Evolutionary conservation across 352 stramenopile species (phyloP).

Genomic region (Globisporangium perplexum): DNA sequence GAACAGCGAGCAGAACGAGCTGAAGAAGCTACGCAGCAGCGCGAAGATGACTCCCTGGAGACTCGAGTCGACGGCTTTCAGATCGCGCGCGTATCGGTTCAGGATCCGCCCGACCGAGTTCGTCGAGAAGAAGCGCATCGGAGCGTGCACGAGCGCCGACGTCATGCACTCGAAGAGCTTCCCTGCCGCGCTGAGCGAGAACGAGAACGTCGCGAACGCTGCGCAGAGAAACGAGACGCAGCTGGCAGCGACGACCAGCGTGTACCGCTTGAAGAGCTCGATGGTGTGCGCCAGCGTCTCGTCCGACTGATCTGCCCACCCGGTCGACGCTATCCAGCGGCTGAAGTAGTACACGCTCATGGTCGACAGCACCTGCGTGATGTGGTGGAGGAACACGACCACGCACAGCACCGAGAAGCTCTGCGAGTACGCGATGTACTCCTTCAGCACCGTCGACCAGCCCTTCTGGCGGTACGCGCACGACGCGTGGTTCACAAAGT

Average conservation of each 20-base stretch:
- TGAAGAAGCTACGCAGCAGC: slow-evolving; percentile 32
- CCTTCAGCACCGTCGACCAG: slow-evolving; percentile 18
- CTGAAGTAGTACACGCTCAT: slow-evolving; percentile 33
- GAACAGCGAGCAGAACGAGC: slow-evolving; percentile 27
- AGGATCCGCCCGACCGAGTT: slow-evolving; percentile 41
- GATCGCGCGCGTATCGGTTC: slow-evolving; percentile 26
- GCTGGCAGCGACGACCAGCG: slow-evolving; percentile 21
- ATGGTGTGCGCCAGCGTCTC: slow-evolving; percentile 4
- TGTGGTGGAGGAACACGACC: slow-evolving; percentile 23
- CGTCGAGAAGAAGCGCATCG: slow-evolving; percentile 39
- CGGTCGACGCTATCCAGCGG: slow-evolving; percentile 26
- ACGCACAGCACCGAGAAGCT: slow-evolving; percentile 17
- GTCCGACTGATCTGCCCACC: not conserved
- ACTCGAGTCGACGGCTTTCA: slow-evolving; percentile 34
- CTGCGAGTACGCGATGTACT: slow-evolving; percentile 30
- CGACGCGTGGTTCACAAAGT: slow-evolving; percentile 6
- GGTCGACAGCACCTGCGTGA: slow-evolving; percentile 27
- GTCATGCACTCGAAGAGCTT: slow-evolving; percentile 43
- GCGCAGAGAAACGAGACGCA: slow-evolving; percentile 27
- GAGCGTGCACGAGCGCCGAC: slow-evolving; percentile 26
- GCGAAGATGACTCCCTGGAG: slow-evolving; percentile 34
- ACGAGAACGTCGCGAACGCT: slow-evolving; percentile 24
- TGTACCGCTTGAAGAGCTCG: slow-evolving; percentile 19
- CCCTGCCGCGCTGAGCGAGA: slow-evolving; percentile 23
- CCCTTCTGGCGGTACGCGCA: slow-evolving; percentile 11